A percentile compares a stretch with the other conserved stretches of the same genome.
Conservation (phyloP, 805 yeast genomes). For the Zygosaccharomyces bailii region DNA sequence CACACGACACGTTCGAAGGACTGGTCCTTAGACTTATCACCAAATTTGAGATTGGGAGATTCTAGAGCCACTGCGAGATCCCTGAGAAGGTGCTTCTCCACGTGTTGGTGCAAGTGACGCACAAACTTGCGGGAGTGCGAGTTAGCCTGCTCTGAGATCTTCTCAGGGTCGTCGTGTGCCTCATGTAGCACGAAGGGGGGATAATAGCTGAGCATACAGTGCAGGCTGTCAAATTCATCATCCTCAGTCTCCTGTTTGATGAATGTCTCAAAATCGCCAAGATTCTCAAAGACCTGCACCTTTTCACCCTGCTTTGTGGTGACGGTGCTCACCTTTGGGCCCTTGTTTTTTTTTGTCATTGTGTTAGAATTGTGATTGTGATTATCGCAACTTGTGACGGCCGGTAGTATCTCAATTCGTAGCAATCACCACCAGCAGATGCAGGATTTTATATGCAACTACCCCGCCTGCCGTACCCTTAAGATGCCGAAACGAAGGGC, state of each 20-base stretch:
- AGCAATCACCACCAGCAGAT: no score
- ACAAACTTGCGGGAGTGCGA: conserved; percentile 68
- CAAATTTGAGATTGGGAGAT: conserved; percentile 46
- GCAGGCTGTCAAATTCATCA: conserved; percentile 65
- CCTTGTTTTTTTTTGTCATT: conserved; percentile 34
- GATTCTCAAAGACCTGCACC: conserved; percentile 52
- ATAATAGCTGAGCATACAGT: conserved; percentile 61
- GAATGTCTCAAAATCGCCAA: conserved; percentile 58
- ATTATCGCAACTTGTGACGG: no score
- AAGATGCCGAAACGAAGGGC: background rate
- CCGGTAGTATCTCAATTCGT: no score
- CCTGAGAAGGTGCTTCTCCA: conserved; percentile 63
- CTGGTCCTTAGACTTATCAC: conserved; percentile 46
- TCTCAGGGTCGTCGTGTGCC: conserved; percentile 65
- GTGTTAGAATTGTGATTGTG: background rate
- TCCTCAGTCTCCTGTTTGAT: conserved; percentile 73
- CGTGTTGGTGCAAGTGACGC: conserved; percentile 71
- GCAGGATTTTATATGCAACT: background rate
- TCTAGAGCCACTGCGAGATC: conserved; percentile 66
- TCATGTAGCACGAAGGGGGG: conserved; percentile 73
- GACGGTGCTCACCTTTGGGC: conserved; percentile 30
- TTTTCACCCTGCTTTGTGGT: conserved; percentile 33
- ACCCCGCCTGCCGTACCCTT: background rate
- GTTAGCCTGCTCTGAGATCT: conserved; percentile 67
- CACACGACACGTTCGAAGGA: conserved; percentile 52